phyloP scores from a whole-genome alignment of 306 rosid genomes.

The Medicago ruthenica region DNA sequence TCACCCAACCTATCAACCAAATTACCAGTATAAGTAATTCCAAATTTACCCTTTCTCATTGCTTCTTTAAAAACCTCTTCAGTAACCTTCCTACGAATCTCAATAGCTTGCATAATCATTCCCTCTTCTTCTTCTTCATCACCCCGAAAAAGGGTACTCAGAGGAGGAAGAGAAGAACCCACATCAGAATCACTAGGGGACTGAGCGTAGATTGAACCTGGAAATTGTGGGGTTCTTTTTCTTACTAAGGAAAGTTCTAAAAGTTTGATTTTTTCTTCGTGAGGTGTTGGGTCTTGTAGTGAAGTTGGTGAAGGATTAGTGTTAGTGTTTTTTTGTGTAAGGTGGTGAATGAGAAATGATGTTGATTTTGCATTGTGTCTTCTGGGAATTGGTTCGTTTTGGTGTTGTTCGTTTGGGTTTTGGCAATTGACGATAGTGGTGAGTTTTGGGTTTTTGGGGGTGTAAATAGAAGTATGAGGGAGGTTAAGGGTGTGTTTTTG shows the following conservation, averaged over 20 bases:
- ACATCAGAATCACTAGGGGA: conserved; percentile 80
- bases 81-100: conserved; percentile 85
- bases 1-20: conserved; percentile 55
- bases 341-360: conserved; percentile 48
- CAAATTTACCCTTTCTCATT: conserved; percentile 80
- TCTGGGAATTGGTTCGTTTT: conserved; percentile 51
- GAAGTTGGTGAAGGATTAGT: conserved; percentile 21
- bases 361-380: conserved; percentile 87
- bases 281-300: conserved; percentile 49
- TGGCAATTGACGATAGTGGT: conserved; percentile 46
- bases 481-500: conserved; percentile 42
- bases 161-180: conserved; percentile 68
- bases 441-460: conserved; percentile 32
- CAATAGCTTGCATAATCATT: conserved; percentile 78
- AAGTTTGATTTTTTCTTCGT: conserved; percentile 58
- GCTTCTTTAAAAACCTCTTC: conserved; percentile 77
- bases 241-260: conserved; percentile 81
- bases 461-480: conserved; percentile 31
- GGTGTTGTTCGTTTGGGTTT: conserved; percentile 41
- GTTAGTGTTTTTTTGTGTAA: conserved; percentile 34
- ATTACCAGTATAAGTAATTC: conserved; percentile 75
- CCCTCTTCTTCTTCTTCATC: conserved; percentile 41
- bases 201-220: conserved; percentile 85
- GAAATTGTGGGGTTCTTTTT: conserved; percentile 87
- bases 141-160: conserved; percentile 51